Evolutionary conservation across 1,284 basidiomycete species (phyloP).

Genomic region (Tremellales sp.): DNA sequence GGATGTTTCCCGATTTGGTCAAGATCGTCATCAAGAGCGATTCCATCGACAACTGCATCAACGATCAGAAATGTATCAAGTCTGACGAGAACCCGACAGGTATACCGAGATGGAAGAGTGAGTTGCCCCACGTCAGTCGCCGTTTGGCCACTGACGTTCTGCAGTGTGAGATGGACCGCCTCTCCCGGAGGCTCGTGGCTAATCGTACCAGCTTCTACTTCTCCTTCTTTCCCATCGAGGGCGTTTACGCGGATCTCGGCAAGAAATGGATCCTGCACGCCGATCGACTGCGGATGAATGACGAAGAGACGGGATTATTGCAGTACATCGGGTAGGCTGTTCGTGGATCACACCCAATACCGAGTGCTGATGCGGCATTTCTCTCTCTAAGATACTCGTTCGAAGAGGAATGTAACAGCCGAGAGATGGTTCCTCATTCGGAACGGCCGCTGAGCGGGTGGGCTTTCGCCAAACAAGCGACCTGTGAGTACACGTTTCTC

Average conservation of each 20-base stretch:
- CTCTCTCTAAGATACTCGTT: slow-evolving; percentile 5
- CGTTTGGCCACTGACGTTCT: neutral
- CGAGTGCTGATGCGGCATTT: neutral
- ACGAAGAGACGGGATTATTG: neutral
- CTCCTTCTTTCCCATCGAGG: slow-evolving; percentile 5
- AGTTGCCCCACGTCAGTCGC: neutral
- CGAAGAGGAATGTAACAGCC: slow-evolving; percentile 6
- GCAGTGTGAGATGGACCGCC: slow-evolving; percentile 3
- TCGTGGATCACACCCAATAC: neutral
- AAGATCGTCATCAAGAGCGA: slow-evolving; percentile 4
- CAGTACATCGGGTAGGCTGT: slow-evolving; percentile 8
- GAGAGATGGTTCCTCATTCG: slow-evolving; percentile 1
- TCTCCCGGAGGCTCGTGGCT: too few species aligned
- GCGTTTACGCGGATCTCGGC: slow-evolving; percentile 2
- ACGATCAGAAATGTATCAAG: slow-evolving; percentile 6
- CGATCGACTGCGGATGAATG: slow-evolving; percentile 3
- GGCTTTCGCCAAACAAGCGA: slow-evolving; percentile 9
- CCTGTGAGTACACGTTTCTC: slow-evolving; percentile 7
- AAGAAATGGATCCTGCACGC: slow-evolving; percentile 9
- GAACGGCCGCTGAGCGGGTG: slow-evolving; percentile 3
- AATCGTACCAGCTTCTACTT: slow-evolving; percentile 5
- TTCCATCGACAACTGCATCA: neutral
- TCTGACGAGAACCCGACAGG: slow-evolving; percentile 10
- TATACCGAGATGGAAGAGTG: slow-evolving; percentile 10
- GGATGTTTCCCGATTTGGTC: slow-evolving; percentile 8